Percentiles rank a stretch among this genome's conserved stretches.
phyloP scores from a whole-genome alignment of 306 rosid genomes.

The Prunus padus region DNA sequence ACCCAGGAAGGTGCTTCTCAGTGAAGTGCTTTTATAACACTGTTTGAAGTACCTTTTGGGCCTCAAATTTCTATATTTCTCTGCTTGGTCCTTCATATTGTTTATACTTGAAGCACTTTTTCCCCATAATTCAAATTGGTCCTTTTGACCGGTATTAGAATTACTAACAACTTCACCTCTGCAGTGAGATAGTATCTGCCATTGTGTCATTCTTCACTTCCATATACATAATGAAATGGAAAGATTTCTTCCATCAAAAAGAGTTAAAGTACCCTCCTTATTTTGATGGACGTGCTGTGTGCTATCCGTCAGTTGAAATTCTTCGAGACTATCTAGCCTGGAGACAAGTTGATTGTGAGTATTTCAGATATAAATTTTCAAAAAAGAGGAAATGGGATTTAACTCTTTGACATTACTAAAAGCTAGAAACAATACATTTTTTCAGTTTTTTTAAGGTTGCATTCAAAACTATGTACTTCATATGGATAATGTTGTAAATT shows the following conservation, averaged over 20 bases:
- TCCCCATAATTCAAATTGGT: neutral
- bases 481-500: neutral
- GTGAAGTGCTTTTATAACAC: neutral
- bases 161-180: constrained; percentile 3
- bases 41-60: neutral
- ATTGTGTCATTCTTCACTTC: constrained; percentile 74
- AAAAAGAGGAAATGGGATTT: neutral
- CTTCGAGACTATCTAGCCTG: constrained; percentile 75
- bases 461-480: neutral
- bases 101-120: neutral
- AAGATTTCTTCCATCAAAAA: constrained; percentile 44
- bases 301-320: constrained; percentile 72
- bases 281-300: constrained; percentile 82
- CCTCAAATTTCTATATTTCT: neutral
- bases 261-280: constrained; percentile 63
- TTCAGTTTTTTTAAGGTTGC: neutral
- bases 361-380: neutral
- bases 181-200: constrained; percentile 55
- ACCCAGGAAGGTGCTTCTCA: constrained; percentile 4
- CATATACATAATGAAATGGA: constrained; percentile 61
- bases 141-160: neutral
- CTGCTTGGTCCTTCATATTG: neutral
- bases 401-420: neutral
- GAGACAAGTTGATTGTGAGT: constrained; percentile 93
- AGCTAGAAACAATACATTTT: neutral